Evolutionary conservation across 108 stramenopile species (phyloP), one percentile per base, ranked within the genome.

Genomic region (Skeletonema costatum): DNA sequence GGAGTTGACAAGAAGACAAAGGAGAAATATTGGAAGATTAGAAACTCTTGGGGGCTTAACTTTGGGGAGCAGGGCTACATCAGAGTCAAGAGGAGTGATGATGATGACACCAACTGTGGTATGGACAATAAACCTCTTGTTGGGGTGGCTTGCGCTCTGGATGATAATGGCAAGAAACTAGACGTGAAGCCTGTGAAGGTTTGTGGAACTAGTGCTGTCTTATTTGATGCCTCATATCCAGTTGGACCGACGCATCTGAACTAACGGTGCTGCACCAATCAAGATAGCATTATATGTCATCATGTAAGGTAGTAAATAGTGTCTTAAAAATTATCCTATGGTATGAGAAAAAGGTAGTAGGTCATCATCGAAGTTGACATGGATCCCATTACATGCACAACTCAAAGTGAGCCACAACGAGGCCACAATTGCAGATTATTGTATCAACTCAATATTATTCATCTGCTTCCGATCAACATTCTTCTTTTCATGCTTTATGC

Each of bases 31-130:
- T 97, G 93, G 88, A 68, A 93, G 65, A 73, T 96, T 50, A 75
- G 93, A 12, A 97, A 97, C 74, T 86, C 84, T 13, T 97, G 96
- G 96, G 81, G 90, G 8, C 78, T 84, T 25, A 42, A 66, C n/a
- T 97, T 91, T 91, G 97, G 94, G 2, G 94, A 96, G 61, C 65
- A 82, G 64, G 95, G 95, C 6, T 92, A 90, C 79, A 96, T 93
- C 71, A 81, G 95, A 10, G 73, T 93, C 61, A 78, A 76, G 42
- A 87, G 92, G 21, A 78, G 73, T 5, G 89, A 92, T 51, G 76
- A 85, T 44, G 88, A 92, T 32, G 74, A 66, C 32, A 61, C 75
- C 10, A 65, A 74, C 36, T 97, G 97, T 71, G 83, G 78, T 13
- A 75, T 86, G 63, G 95, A 97, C 64, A 71, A 77, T 4, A 69